Base-by-base conservation (phyloP, 2,329 filamentous ascomycete genomes). In the Fusarium xylarioides region DNA sequence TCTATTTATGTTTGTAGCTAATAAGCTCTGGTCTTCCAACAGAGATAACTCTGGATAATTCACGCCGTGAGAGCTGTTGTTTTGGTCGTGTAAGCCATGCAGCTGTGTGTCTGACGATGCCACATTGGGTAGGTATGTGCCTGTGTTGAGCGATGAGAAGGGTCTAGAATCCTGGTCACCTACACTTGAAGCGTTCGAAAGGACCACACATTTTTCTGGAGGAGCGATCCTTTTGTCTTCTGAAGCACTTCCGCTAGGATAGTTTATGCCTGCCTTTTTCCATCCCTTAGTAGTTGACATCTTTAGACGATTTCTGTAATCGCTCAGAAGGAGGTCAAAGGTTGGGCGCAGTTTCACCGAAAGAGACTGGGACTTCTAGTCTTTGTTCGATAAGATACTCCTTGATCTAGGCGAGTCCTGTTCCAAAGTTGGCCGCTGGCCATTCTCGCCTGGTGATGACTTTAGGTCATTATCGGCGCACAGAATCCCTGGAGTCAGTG, bases 321-420 rank as follows among this genome's bases (percentile, higher is more conserved):
- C 57, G 11, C 66, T 54, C 4, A 66, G 58, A 37, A 74, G 50
- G 21, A 72, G 44, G 11, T 73, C 67, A 42, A 73, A 76, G 7
- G 73, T 73, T 19, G 80, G 79, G 8, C 74, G 76, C 35, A 77
- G 69, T 38, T 81, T 81, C 21, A 62, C 55, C 19, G 68, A 61
- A 58, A 73, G 58, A 30, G 64, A 40, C 5, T 55, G 70, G 56
- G 75, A 70, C 30, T 76, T 66, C 52, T 74, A 66, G 15, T 72
- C 74, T 42, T 66, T 57, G n/a, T 64, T 55, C 19, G 74, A 50
- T 14, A 63, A 61, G 19, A 66, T 28, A 37, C 35, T 46, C 14
- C 72, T 64, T 21, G 71, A 66, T 26, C 21, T 34, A 28, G 34
- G 9, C 11, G 50, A 38, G 12, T 21, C 30, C 28, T n/a, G 11